Conservation (phyloP, 306 rosid genomes). For the Rubus parviflorus region DNA sequence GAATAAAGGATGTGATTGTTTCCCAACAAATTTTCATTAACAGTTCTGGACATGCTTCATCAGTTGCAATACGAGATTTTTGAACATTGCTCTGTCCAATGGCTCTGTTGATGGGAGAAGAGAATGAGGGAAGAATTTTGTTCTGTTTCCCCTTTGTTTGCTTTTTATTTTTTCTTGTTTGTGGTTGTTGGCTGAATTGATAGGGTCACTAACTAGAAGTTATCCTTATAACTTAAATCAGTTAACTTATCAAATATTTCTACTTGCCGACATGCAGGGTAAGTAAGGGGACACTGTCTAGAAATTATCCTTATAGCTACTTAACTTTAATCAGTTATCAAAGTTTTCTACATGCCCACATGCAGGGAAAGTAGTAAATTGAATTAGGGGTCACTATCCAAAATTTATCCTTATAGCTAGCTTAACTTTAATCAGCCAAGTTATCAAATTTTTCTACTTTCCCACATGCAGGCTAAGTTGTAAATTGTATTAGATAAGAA, state of each 20-base stretch:
- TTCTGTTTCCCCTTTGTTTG: neutral
- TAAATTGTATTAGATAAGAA: neutral
- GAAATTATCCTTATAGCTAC: neutral
- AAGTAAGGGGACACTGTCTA: neutral
- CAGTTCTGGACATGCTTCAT: neutral
- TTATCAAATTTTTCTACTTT: neutral
- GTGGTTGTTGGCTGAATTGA: neutral
- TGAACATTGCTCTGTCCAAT: neutral
- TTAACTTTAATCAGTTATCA: neutral
- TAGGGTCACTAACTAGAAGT: neutral
- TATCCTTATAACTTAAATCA: neutral
- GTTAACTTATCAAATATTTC: neutral
- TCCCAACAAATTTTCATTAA: neutral
- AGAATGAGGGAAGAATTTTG: neutral
- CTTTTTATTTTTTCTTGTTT: neutral
- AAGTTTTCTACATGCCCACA: neutral
- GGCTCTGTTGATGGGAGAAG: neutral
- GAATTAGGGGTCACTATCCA: neutral
- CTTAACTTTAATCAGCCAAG: neutral
- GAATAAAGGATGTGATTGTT: neutral
- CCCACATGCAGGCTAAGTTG: neutral
- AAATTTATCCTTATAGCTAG: neutral
- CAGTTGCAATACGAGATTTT: neutral
- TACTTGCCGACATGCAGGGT: neutral
- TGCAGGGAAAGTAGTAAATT: conserved; percentile 1